phyloP scores from a whole-genome alignment of 768 basidiomycete genomes.

The Suillus paluster region DNA sequence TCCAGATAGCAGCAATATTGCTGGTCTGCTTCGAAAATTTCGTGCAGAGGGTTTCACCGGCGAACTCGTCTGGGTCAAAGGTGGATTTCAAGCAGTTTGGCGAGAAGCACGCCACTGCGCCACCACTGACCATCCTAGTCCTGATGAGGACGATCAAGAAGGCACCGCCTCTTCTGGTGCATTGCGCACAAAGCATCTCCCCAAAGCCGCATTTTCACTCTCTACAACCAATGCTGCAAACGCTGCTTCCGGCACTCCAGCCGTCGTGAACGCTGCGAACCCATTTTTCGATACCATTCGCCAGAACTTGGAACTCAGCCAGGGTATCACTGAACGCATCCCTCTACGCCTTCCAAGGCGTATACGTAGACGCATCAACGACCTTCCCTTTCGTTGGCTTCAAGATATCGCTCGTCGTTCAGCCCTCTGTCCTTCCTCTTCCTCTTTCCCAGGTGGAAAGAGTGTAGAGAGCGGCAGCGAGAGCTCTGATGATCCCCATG shows the following conservation, averaged over 20 bases:
- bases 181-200: slow-evolving; percentile 63
- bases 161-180: slow-evolving; percentile 20
- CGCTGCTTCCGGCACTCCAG: slow-evolving; percentile 25
- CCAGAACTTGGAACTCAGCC: slow-evolving; percentile 81
- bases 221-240: slow-evolving; percentile 43
- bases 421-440: slow-evolving; percentile 24
- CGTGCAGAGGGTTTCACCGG: slow-evolving; percentile 60
- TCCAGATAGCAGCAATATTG: slow-evolving; percentile 67
- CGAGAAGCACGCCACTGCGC: slow-evolving; percentile 55
- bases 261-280: slow-evolving; percentile 50
- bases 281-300: slow-evolving; percentile 96
- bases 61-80: slow-evolving; percentile 76
- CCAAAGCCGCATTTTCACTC: slow-evolving; percentile 65
- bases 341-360: slow-evolving; percentile 60
- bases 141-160: slow-evolving; percentile 57
- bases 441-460: slow-evolving; percentile 21
- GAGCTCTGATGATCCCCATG: slow-evolving; percentile 37
- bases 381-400: slow-evolving; percentile 83
- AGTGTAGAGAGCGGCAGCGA: slow-evolving; percentile 35
- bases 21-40: slow-evolving; percentile 79
- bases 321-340: slow-evolving; percentile 80
- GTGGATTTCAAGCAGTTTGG: slow-evolving; percentile 80
- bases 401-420: slow-evolving; percentile 68
- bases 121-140: slow-evolving; percentile 51
- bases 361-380: slow-evolving; percentile 61